Conservation (phyloP, 768 basidiomycete genomes). For the Dictyophora rubrovolvata region DNA sequence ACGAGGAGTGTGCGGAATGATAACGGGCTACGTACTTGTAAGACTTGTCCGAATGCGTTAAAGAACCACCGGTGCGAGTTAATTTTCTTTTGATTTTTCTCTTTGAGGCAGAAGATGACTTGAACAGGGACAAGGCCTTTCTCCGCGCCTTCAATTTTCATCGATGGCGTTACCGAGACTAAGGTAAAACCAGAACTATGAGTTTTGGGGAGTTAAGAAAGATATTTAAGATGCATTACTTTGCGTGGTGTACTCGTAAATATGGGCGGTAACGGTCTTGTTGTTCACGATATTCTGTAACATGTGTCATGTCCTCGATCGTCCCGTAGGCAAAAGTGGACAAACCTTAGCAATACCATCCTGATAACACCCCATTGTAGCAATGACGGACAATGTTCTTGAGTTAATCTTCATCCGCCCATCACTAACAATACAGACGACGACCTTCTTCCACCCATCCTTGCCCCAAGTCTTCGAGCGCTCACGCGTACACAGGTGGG, state of each 20-base stretch:
- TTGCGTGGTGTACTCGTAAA: conserved; percentile 92
- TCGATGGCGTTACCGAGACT: conserved; percentile 75
- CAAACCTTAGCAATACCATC: conserved; percentile 83
- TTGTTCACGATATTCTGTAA: conserved; percentile 63
- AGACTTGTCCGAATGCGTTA: conserved; percentile 19
- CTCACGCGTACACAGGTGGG: conserved; percentile 28
- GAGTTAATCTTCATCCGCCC: conserved; percentile 80
- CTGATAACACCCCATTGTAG: conserved; percentile 91
- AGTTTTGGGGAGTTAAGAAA: background rate
- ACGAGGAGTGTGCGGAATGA: conserved; percentile 51
- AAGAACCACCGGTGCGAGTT: conserved; percentile 37
- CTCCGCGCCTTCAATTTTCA: conserved; percentile 74
- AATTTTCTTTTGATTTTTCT: conserved; percentile 86
- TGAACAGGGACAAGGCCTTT: conserved; percentile 83
- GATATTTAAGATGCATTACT: conserved; percentile 29
- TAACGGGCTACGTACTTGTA: conserved; percentile 33
- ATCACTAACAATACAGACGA: conserved; percentile 85
- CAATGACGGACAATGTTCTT: conserved; percentile 74
- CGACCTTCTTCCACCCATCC: conserved; percentile 98
- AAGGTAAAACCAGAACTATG: background rate
- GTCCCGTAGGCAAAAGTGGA: conserved; percentile 2
- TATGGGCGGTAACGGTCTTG: conserved; percentile 77
- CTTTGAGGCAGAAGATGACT: conserved; percentile 84
- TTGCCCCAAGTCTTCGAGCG: conserved; percentile 93
- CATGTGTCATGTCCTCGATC: background rate